A percentile compares a stretch with the other conserved stretches of the same genome.
These are phyloP conservation scores for Rehmannia glutinosa DNA, from an alignment of 257 asterid species.

Conservation along the genomic window DNA sequence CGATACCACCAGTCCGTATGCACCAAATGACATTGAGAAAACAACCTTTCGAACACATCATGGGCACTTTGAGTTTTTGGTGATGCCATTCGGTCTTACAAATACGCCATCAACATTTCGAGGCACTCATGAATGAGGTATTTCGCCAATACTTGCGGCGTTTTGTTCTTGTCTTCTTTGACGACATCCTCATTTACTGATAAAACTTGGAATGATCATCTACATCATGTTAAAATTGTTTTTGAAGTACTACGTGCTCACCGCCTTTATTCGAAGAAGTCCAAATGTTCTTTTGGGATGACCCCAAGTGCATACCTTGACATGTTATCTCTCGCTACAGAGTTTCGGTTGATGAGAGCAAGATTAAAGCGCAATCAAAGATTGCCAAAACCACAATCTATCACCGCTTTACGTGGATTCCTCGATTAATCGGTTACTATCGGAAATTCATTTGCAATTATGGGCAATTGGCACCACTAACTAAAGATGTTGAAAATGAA, in stretches of 20 bases:
- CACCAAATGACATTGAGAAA: not conserved
- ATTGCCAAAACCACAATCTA: not conserved
- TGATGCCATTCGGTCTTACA: not conserved
- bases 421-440: not conserved
- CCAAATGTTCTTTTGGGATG: not conserved
- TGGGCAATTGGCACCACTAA: not conserved
- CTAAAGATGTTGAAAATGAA: not conserved
- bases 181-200: not conserved
- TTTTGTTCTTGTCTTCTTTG: not conserved
- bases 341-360: not conserved
- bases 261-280: not conserved
- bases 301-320: not conserved
- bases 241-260: not conserved
- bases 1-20: not conserved
- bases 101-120: not conserved
- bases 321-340: no score
- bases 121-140: not conserved
- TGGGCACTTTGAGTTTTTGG: not conserved
- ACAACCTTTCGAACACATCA: not conserved
- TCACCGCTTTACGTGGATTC: not conserved
- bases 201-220: not conserved
- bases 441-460: no score
- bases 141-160: not conserved
- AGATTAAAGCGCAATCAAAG: not conserved
- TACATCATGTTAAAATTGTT: not conserved